Base-by-base conservation (phyloP, 805 yeast genomes). In the Metschnikowia orientalis region DNA sequence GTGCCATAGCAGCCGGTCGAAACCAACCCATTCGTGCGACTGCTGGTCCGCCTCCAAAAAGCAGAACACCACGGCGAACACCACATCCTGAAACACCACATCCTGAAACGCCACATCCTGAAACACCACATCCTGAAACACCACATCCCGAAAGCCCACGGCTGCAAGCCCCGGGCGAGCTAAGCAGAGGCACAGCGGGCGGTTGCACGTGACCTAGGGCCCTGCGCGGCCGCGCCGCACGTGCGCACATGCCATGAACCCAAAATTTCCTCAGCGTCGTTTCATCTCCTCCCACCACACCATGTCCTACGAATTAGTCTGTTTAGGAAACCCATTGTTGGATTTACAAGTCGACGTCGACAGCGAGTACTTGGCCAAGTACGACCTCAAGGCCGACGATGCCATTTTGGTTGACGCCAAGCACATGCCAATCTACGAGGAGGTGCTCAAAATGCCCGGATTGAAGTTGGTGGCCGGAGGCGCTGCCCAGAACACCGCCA, bases 401-500 rank as follows among this genome's bases (percentile, higher is more conserved):
- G 97, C 98, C 47, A 88, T 92, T 51, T 76, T 92, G 45, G 76
- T 77, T 22, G 94, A 85, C 49, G 88, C 78, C 45, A 73, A 80
- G 59, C 96, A 87, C 67, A 64, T 79, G 77, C 84, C 90, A 35
- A 84, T 92, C 57, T 92, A 71, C 62, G 81, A 75, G 38, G 97
- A 92, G 61, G 74, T 85, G 47, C 65, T 87, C 35, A 60, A 69
- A 22, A 67, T 66, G 57, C 67, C 72, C 22, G 75, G 71, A 39
- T 78, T 86, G 42, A 75, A 77, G 51, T 63, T 79, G 41, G 77
- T 90, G 48, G 98, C 99, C 42, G 99, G 99, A 50, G 99, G 99
- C 60, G 99, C 99, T 53, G 98, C 97, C 41, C 99, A 92, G 70
- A 92, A 92, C 72, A 78, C 97, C 45, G 97, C 97, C 38, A 80